phyloP scores from a whole-genome alignment of 768 basidiomycete genomes.

The Rhodotorula toruloides region DNA sequence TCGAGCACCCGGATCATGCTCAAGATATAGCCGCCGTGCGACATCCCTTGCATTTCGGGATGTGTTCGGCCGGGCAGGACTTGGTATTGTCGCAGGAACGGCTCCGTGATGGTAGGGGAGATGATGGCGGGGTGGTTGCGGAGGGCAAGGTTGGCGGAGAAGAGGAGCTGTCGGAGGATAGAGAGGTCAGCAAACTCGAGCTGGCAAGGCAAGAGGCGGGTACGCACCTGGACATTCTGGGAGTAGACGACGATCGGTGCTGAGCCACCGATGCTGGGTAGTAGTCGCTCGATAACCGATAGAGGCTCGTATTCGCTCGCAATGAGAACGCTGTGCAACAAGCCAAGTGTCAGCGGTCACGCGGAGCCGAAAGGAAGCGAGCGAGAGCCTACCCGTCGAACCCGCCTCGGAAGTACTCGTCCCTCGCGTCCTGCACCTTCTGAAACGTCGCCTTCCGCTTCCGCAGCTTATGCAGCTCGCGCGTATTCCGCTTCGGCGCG shows the following conservation, averaged over 20 bases:
- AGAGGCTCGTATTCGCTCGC: conserved; percentile 79
- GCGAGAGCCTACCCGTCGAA: conserved; percentile 69
- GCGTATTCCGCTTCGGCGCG: conserved; percentile 10
- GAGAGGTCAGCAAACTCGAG: not conserved
- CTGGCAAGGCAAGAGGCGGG: not conserved
- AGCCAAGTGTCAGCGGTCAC: not conserved
- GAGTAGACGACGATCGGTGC: conserved; percentile 80
- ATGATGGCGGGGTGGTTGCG: conserved; percentile 64
- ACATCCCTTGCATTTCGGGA: conserved; percentile 85
- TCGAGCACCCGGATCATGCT: conserved; percentile 67
- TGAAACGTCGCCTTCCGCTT: conserved; percentile 72
- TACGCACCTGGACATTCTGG: conserved; percentile 67
- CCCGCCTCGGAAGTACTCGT: conserved; percentile 76
- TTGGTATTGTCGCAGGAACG: conserved; percentile 85
- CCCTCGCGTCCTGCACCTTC: conserved; percentile 59
- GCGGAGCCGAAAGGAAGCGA: too few relatives aligned
- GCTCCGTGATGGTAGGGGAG: conserved; percentile 73
- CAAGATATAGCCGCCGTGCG: conserved; percentile 80
- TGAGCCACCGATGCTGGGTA: conserved; percentile 75
- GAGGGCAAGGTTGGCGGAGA: conserved; percentile 67
- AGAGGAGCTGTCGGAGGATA: conserved; percentile 56
- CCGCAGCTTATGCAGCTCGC: conserved; percentile 63
- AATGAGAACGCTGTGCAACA: conserved; percentile 59
- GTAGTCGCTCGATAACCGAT: conserved; percentile 68
- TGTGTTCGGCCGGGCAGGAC: conserved; percentile 94